Evolutionary conservation across 306 rosid genomes (phyloP).

Genomic region (Coriaria nepalensis): DNA sequence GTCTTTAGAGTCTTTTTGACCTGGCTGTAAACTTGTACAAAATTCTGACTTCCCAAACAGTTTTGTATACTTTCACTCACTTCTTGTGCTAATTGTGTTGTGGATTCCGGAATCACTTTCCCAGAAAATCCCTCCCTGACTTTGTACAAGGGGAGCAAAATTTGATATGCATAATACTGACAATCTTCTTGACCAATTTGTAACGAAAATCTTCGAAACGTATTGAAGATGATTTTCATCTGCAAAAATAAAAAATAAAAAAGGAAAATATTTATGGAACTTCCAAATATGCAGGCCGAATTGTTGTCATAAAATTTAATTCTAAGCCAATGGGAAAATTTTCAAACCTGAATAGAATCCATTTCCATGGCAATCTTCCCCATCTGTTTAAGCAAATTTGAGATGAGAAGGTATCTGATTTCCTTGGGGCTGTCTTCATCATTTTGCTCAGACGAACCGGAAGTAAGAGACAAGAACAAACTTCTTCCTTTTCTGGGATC

Average conservation of each 20-base stretch:
- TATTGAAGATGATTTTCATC: slow-evolving; percentile 65
- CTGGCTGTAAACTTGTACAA: slow-evolving; percentile 34
- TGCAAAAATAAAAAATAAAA: slow-evolving; percentile 11
- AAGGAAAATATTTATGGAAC: too few relatives aligned
- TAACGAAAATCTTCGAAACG: slow-evolving; percentile 38
- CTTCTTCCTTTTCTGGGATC: slow-evolving; percentile 56
- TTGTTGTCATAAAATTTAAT: too few relatives aligned
- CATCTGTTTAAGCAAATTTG: slow-evolving; percentile 59
- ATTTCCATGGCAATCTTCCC: slow-evolving; percentile 65
- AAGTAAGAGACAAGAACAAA: slow-evolving; percentile 31
- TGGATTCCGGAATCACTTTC: slow-evolving; percentile 47
- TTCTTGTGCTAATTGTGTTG: slow-evolving; percentile 50
- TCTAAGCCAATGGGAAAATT: too few relatives aligned
- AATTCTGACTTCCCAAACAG: slow-evolving; percentile 42
- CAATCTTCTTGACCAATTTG: slow-evolving; percentile 46
- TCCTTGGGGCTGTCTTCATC: slow-evolving; percentile 19
- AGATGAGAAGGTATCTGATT: slow-evolving; percentile 33
- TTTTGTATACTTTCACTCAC: slow-evolving; percentile 31
- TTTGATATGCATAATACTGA: slow-evolving; percentile 35
- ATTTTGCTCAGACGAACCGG: slow-evolving; percentile 23
- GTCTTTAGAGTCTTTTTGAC: slow-evolving; percentile 47
- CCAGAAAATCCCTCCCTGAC: slow-evolving; percentile 80
- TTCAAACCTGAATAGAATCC: slow-evolving; percentile 71
- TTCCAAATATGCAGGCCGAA: too few relatives aligned
- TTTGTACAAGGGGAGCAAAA: slow-evolving; percentile 64